Evolutionary conservation across 2,329 filamentous ascomycete genomes (phyloP).

Genomic region (Tolypocladium ovalisporum): DNA sequence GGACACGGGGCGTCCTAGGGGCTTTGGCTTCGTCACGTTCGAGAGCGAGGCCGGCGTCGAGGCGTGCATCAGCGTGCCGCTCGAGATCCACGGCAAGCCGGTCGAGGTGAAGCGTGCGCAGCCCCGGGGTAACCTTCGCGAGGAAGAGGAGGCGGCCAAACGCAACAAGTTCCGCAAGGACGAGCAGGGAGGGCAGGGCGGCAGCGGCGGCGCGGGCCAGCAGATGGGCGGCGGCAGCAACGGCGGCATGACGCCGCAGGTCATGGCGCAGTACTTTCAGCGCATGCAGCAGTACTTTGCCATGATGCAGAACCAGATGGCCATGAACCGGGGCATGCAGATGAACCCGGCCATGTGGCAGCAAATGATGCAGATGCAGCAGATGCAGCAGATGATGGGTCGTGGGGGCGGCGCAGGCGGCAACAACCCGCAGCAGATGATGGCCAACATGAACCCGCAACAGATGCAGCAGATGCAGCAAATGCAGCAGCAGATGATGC

Average conservation of each 20-base stretch:
- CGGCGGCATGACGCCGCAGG: slow-evolving; percentile 78
- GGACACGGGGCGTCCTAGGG: slow-evolving; percentile 90
- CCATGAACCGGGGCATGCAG: slow-evolving; percentile 63
- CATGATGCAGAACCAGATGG: slow-evolving; percentile 90
- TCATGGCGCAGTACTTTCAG: slow-evolving; percentile 98
- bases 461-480: slow-evolving; percentile 50
- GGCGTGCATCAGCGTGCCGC: slow-evolving; percentile 69
- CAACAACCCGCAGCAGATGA: slow-evolving; percentile 25
- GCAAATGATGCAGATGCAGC: slow-evolving; percentile 67
- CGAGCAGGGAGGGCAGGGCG: slow-evolving; percentile 27
- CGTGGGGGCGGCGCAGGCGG: slow-evolving; percentile 22
- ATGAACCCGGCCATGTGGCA: slow-evolving; percentile 71
- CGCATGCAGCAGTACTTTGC: slow-evolving; percentile 96
- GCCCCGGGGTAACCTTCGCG: slow-evolving; percentile 84
- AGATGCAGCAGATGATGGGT: slow-evolving; percentile 49
- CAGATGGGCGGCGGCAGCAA: slow-evolving; percentile 27
- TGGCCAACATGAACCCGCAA: slow-evolving; percentile 33
- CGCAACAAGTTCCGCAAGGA: slow-evolving; percentile 51
- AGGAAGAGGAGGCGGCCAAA: slow-evolving; percentile 67
- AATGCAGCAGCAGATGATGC: slow-evolving; percentile 30
- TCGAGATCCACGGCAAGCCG: slow-evolving; percentile 89
- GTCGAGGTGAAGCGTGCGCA: slow-evolving; percentile 99
- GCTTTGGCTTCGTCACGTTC: slow-evolving; percentile 97
- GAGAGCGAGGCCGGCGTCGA: slow-evolving; percentile 94
- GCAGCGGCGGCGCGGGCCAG: slow-evolving; percentile 22